Evolutionary conservation across 2,329 filamentous ascomycete genomes (phyloP), one percentile per base, ranked within the genome.

Genomic region (Dryadomyces quercivorus): DNA sequence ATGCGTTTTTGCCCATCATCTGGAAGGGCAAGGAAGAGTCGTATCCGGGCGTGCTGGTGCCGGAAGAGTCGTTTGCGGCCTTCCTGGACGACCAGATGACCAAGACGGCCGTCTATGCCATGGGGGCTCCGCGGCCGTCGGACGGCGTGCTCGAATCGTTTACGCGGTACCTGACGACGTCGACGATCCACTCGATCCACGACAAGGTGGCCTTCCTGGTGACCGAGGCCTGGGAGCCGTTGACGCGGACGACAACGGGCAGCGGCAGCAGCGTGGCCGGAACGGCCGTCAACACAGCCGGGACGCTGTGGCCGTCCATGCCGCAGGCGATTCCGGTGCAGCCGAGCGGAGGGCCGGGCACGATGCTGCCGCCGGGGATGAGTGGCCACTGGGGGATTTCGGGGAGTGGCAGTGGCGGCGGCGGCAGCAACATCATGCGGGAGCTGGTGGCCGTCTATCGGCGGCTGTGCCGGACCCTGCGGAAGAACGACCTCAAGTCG

Each of bases 21-120:
- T 98, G 93, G 93, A 94, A 91, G 66, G 87, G 87, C 26, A 85
- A 94, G 63, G 88, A 94, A 61, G 88, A 95, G 64, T 81, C 83
- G 1, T 89, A 91, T 58, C 84, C 88, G 0, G 85, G 87, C 3
- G 75, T 81, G n/a, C 71, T 96, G 42, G 75, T 81, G 52, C 71
- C 82, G 5, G 65, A 75, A 36, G 68, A 68, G 8, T 21, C 60
- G 1, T 92, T 95, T 64, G 75, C 82, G 3, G 74, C 82, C 0
- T 94, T 89, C 72, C 70, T 95, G 15, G 72, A 77, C 53, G 73
- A 74, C 42, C 75, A 82, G 53, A 75, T 88, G 62, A 34, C 20
- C 16, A 66, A 65, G 21, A 67, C 69, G 15, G 67, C 68, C 4
- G 70, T 71, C 59, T 72, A 71, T 60, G 63, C 70, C 2, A 67